Percentiles rank a stretch among this genome's conserved stretches.
These are phyloP conservation scores for Xylariaceae sp. DNA, from an alignment of 2,329 filamentous ascomycete genomes.

Conservation along the genomic window DNA sequence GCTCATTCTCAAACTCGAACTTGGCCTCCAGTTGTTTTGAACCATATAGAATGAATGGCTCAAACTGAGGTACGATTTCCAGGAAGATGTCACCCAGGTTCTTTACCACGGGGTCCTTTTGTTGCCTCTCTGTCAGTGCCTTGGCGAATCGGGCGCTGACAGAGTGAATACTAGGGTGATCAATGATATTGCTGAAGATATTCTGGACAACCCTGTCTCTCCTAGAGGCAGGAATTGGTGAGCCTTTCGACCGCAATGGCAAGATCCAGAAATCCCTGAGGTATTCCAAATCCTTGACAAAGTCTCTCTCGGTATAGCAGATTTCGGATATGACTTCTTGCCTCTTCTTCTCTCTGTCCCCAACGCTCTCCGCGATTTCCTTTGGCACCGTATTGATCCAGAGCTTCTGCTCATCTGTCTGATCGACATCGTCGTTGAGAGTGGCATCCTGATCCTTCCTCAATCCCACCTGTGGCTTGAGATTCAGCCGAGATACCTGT, in stretches of 20 bases:
- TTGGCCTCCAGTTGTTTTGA: conserved; percentile 96
- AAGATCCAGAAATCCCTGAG: conserved; percentile 98
- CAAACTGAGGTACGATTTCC: conserved; percentile 88
- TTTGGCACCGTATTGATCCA: conserved; percentile 99
- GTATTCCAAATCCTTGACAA: conserved; percentile 98
- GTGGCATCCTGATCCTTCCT: conserved; percentile 63
- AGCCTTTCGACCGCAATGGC: conserved; percentile 78
- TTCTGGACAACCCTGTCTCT: conserved; percentile 90
- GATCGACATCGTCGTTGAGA: conserved; percentile 74
- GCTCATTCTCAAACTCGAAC: conserved; percentile 97
- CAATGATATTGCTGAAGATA: conserved; percentile 95
- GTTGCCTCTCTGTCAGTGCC: conserved; percentile 85
- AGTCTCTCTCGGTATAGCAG: conserved; percentile 98
- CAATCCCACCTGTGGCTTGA: conserved; percentile 89
- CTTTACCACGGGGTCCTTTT: conserved; percentile 84
- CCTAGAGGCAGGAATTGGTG: conserved; percentile 85
- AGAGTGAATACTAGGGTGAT: conserved; percentile 76
- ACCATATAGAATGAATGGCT: conserved; percentile 95
- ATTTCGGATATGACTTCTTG: conserved; percentile 98
- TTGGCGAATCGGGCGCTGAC: conserved; percentile 90
- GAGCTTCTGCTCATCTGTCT: conserved; percentile 93
- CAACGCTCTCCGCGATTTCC: conserved; percentile 87
- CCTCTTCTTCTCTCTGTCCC: conserved; percentile 91
- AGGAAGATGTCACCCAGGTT: conserved; percentile 94
- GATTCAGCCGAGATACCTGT: conserved; percentile 90